phyloP scores from a whole-genome alignment of 345 rosid genomes.

The Pistacia integerrima region DNA sequence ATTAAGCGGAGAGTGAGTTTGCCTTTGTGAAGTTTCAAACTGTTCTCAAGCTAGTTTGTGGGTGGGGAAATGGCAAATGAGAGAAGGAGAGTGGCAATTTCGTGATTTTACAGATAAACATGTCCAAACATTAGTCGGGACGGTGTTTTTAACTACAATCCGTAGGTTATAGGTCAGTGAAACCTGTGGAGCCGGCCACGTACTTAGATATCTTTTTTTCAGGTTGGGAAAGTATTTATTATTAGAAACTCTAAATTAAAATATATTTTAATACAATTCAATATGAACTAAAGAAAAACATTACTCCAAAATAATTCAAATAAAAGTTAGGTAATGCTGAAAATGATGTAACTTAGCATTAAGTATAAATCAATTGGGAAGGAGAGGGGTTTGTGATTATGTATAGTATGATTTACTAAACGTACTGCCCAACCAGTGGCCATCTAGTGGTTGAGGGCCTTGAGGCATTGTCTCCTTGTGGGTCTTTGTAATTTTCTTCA shows the following conservation, averaged over 20 bases:
- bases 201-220: no score
- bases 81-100: conserved; percentile 11
- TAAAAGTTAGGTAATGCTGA: background rate
- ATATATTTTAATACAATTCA: no score
- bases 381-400: background rate
- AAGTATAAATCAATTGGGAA: no score
- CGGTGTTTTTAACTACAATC: background rate
- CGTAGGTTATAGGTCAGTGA: no score
- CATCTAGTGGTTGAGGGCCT: background rate
- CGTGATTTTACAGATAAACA: background rate
- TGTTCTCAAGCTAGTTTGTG: background rate
- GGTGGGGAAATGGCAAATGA: background rate
- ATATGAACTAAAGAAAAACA: no score
- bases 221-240: no score
- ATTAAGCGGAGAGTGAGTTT: background rate
- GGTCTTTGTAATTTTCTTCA: background rate
- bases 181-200: background rate
- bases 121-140: background rate
- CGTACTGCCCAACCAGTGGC: background rate
- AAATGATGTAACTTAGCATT: background rate
- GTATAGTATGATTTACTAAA: no score
- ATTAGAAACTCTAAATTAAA: no score
- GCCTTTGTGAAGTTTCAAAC: background rate
- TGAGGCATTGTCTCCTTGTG: background rate
- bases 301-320: no score